Evolutionary conservation across 2,329 filamentous ascomycete species (phyloP).

Genomic region (Rasamsonia emersonii): DNA sequence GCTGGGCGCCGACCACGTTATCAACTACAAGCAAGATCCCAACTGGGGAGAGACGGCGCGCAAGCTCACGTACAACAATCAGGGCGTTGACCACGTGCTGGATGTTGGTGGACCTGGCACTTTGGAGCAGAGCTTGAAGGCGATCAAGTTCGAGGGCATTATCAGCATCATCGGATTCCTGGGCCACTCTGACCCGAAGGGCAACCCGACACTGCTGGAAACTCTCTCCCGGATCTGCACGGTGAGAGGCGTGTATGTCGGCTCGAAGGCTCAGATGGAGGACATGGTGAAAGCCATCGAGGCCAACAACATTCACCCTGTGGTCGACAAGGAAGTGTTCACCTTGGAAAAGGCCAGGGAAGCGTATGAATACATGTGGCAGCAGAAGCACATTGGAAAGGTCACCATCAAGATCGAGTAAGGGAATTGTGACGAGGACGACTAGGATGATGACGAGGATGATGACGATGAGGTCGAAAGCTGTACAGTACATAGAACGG

Average conservation of each 20-base stretch:
- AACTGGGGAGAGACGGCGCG: conserved; percentile 55
- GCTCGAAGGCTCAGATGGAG: conserved; percentile 47
- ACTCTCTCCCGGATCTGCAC: conserved; percentile 44
- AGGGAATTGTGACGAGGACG: no score
- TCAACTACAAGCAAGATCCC: conserved; percentile 53
- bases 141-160: conserved; percentile 46
- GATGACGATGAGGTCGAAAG: no score
- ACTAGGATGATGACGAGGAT: no score
- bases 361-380: conserved; percentile 42
- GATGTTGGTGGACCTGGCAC: conserved; percentile 61
- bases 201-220: conserved; percentile 46
- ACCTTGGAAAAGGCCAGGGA: conserved; percentile 43
- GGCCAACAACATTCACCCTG: conserved; percentile 49
- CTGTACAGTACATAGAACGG: no score
- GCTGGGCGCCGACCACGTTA: conserved; percentile 49
- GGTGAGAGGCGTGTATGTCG: conserved; percentile 50
- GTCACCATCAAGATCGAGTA: conserved; percentile 31
- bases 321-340: conserved; percentile 52
- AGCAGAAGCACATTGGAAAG: conserved; percentile 43
- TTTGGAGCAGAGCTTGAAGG: conserved; percentile 47
- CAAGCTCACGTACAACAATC: conserved; percentile 38
- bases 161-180: conserved; percentile 52
- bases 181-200: conserved; percentile 38
- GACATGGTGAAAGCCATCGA: conserved; percentile 54
- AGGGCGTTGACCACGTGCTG: conserved; percentile 54